phyloP scores from a whole-genome alignment of 768 basidiomycete genomes.

The Amanita exitialis region DNA sequence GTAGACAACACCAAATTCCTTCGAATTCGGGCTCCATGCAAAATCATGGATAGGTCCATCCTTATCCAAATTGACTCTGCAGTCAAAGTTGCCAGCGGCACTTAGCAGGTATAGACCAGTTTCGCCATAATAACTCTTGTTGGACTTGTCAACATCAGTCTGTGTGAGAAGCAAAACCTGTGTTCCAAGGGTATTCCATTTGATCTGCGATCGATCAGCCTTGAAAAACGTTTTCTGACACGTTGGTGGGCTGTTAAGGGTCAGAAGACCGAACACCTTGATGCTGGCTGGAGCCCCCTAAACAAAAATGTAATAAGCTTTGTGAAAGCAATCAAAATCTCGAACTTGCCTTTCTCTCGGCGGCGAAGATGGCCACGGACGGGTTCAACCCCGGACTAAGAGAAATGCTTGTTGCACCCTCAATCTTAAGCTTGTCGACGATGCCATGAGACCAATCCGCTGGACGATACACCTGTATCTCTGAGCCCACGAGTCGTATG shows the following conservation, averaged over 20 bases:
- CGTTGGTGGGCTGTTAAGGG: constrained; percentile 52
- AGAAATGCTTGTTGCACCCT: constrained; percentile 68
- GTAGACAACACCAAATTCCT: constrained; percentile 94
- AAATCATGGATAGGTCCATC: constrained; percentile 98
- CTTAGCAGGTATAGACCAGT: constrained; percentile 90
- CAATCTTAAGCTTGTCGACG: constrained; percentile 72
- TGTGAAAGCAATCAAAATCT: neutral
- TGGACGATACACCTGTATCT: constrained; percentile 79
- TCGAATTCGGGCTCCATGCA: constrained; percentile 90
- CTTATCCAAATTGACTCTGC: constrained; percentile 81
- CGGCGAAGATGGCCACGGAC: constrained; percentile 84
- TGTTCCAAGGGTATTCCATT: constrained; percentile 94
- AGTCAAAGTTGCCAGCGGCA: constrained; percentile 89
- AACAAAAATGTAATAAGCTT: constrained; percentile 1
- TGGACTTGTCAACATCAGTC: constrained; percentile 94
- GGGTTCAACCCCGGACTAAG: constrained; percentile 83
- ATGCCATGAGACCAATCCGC: constrained; percentile 74
- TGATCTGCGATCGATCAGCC: constrained; percentile 86
- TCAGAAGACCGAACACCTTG: constrained; percentile 69
- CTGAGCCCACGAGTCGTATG: constrained; percentile 66
- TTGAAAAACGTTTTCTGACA: constrained; percentile 93
- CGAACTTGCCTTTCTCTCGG: constrained; percentile 76
- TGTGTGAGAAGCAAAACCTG: constrained; percentile 87
- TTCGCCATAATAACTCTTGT: constrained; percentile 98
- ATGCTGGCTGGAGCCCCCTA: constrained; percentile 80